A percentile compares a stretch with the other conserved stretches of the same genome.
Evolutionary conservation across 2,329 filamentous ascomycete species (phyloP).

Genomic region (Aspergillus ibericus): DNA sequence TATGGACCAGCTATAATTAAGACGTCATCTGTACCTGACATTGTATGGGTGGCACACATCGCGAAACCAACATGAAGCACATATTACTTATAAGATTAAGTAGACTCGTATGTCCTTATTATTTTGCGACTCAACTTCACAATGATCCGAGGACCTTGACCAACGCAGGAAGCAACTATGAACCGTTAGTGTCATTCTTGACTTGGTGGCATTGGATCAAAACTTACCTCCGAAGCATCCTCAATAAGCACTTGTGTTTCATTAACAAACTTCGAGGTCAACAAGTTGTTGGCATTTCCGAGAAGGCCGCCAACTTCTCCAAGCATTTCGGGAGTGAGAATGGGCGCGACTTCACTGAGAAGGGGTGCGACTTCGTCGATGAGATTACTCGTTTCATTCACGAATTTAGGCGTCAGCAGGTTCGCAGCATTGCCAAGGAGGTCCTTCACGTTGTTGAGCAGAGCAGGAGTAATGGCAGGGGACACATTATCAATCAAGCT

Average conservation of each 20-base stretch:
- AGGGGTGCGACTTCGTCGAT: conserved; percentile 31
- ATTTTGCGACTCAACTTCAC: conserved; percentile 17
- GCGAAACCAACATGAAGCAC: conserved; percentile 42
- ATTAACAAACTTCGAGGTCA: conserved; percentile 26
- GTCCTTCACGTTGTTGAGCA: conserved; percentile 29
- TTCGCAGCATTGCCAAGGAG: conserved; percentile 33
- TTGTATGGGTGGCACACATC: conserved; percentile 25
- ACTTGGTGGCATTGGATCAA: conserved; percentile 9
- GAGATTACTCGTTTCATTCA: conserved; percentile 29
- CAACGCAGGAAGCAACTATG: conserved; percentile 31
- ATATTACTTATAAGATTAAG: conserved; percentile 36
- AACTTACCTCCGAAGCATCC: conserved; percentile 31
- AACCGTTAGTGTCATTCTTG: conserved; percentile 13
- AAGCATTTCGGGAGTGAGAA: conserved; percentile 30
- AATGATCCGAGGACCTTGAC: conserved; percentile 31
- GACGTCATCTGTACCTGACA: conserved; percentile 2
- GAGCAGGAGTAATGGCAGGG: conserved; percentile 26
- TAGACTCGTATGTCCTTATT: conserved; percentile 22
- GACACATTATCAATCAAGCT: conserved; percentile 22
- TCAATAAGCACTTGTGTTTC: conserved; percentile 30
- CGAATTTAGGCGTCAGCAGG: conserved; percentile 32
- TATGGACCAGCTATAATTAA: conserved; percentile 1
- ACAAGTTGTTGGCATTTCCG: conserved; percentile 18
- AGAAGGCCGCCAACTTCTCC: conserved; percentile 25
- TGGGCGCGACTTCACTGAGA: conserved; percentile 29